Percentiles rank a stretch among this genome's conserved stretches.
Evolutionary conservation across 768 basidiomycete species (phyloP).

Genomic region (Chalciporus piperatus): DNA sequence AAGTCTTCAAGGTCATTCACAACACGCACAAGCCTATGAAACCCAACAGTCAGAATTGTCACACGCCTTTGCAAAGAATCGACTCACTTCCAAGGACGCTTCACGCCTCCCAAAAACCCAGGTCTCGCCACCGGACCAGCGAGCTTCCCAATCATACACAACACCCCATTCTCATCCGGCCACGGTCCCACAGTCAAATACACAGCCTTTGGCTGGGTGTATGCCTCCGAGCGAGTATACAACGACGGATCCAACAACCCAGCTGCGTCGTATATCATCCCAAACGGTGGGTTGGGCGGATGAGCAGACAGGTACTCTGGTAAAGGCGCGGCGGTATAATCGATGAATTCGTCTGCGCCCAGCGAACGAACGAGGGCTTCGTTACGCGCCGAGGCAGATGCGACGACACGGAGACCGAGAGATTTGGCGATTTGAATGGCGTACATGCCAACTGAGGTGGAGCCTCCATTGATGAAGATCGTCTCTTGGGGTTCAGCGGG

Average conservation of each 20-base stretch:
- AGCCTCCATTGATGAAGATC: conserved; percentile 70
- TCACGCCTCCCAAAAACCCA: conserved; percentile 50
- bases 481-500: conserved; percentile 36
- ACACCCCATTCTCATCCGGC: conserved; percentile 29
- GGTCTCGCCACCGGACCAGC: conserved; percentile 30
- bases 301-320: conserved; percentile 42
- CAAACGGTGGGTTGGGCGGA: conserved; percentile 49
- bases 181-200: conserved; percentile 55
- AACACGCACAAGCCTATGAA: conserved; percentile 33
- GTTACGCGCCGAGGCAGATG: conserved; percentile 60
- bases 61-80: no score
- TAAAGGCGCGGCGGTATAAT: conserved; percentile 56
- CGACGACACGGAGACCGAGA: conserved; percentile 54
- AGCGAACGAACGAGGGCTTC: conserved; percentile 51
- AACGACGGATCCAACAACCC: conserved; percentile 48
- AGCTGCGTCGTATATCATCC: conserved; percentile 59
- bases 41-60: background rate
- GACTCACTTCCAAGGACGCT: conserved; percentile 43
- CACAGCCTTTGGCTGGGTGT: conserved; percentile 41
- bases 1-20: conserved; percentile 35
- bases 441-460: conserved; percentile 62
- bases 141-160: conserved; percentile 2
- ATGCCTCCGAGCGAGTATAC: conserved; percentile 49
- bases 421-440: conserved; percentile 75
- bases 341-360: conserved; percentile 70